A percentile compares a stretch with the other conserved stretches of the same genome.
Conservation (phyloP, 441 rosid genomes). For the Eruca vesicaria region DNA sequence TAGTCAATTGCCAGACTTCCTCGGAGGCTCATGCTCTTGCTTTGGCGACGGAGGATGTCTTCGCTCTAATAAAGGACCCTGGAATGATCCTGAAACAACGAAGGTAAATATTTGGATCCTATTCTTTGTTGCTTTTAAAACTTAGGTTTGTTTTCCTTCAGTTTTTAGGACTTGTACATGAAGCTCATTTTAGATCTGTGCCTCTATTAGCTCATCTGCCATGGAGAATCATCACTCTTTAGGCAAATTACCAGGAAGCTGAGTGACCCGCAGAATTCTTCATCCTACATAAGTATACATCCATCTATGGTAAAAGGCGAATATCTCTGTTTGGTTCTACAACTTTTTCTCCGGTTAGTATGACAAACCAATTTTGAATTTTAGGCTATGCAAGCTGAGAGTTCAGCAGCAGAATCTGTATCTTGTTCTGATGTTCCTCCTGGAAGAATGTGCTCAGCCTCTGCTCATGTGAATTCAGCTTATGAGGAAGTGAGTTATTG, state of each 20-base stretch:
- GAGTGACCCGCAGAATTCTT: slow-evolving; percentile 45
- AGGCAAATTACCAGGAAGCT: slow-evolving; percentile 63
- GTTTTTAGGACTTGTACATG: slow-evolving; percentile 21
- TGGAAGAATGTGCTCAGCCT: slow-evolving; percentile 40
- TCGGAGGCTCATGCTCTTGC: slow-evolving; percentile 95
- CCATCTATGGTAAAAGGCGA: slow-evolving; percentile 48
- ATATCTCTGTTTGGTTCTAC: not conserved
- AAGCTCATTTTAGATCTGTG: slow-evolving; percentile 22
- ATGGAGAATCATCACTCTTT: slow-evolving; percentile 58
- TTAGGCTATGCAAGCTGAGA: slow-evolving; percentile 59
- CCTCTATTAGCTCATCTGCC: slow-evolving; percentile 62
- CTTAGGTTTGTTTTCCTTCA: not conserved
- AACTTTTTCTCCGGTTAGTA: not conserved
- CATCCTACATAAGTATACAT: slow-evolving; percentile 46
- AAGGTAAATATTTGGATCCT: slow-evolving; percentile 51
- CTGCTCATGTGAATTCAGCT: slow-evolving; percentile 50
- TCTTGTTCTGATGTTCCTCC: slow-evolving; percentile 63
- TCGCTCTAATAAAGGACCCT: slow-evolving; percentile 92
- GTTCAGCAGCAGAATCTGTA: slow-evolving; percentile 56
- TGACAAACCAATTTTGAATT: slow-evolving; percentile 1
- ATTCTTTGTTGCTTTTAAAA: not conserved
- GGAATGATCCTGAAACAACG: slow-evolving; percentile 88
- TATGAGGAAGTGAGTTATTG: slow-evolving; percentile 66
- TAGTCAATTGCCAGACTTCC: slow-evolving; percentile 96
- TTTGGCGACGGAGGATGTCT: slow-evolving; percentile 87